Percentiles rank a stretch among this genome's conserved stretches.
Evolutionary conservation across 805 yeast genomes (phyloP).

Genomic region (Metschnikowia lachancei): DNA sequence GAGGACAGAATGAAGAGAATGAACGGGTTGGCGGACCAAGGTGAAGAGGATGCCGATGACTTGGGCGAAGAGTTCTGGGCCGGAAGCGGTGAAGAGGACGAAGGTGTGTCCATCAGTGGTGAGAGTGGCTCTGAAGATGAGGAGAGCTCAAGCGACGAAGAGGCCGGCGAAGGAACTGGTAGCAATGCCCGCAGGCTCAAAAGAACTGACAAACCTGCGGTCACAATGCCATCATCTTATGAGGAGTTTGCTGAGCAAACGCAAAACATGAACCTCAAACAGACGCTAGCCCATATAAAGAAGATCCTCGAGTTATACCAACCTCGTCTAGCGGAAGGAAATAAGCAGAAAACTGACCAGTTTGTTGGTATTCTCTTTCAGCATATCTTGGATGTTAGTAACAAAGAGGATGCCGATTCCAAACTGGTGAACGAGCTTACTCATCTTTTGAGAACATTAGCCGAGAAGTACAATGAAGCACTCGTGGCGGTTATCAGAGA

Average conservation of each 20-base stretch:
- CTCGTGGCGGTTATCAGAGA: constrained; percentile 63
- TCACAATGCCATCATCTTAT: constrained; percentile 32
- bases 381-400: constrained; percentile 52
- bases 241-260: constrained; percentile 34
- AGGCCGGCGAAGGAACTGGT: constrained; percentile 46
- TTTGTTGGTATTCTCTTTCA: constrained; percentile 64
- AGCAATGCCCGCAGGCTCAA: constrained; percentile 21
- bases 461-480: constrained; percentile 62
- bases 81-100: constrained; percentile 33
- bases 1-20: constrained; percentile 68
- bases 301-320: constrained; percentile 60
- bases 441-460: constrained; percentile 50
- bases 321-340: constrained; percentile 78
- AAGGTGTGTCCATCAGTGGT: not conserved
- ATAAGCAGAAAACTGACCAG: constrained; percentile 65
- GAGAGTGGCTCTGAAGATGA: not conserved
- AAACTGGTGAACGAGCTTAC: constrained; percentile 43
- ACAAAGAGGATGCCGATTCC: constrained; percentile 18
- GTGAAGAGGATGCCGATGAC: constrained; percentile 58
- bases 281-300: constrained; percentile 49
- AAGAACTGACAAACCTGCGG: constrained; percentile 12
- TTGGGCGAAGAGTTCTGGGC: constrained; percentile 71
- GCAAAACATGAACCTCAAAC: constrained; percentile 31
- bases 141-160: constrained; percentile 35
- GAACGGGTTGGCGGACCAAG: constrained; percentile 59